These are phyloP conservation scores for Claviceps lovelessii DNA, from an alignment of 2,329 filamentous ascomycete genomes.

Conservation along the genomic window DNA sequence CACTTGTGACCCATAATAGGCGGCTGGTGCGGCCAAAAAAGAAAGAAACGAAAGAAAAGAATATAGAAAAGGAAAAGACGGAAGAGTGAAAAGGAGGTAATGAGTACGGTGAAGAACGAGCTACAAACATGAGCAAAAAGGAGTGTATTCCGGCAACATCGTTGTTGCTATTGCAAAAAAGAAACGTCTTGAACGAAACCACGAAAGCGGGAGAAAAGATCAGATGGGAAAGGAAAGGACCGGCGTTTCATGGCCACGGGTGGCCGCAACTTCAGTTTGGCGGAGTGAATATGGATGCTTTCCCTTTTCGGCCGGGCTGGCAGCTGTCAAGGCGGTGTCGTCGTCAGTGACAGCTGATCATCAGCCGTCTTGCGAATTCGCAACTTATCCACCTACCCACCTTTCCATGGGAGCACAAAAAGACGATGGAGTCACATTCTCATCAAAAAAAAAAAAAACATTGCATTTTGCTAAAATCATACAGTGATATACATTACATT, in stretches of 20 bases:
- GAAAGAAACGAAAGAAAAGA: neutral
- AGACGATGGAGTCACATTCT: neutral
- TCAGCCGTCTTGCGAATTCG: neutral
- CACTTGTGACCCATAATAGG: conserved; percentile 10
- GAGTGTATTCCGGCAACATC: neutral
- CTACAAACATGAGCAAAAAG: neutral
- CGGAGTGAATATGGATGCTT: neutral
- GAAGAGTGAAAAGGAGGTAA: neutral
- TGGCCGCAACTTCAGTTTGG: neutral
- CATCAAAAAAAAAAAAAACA: neutral
- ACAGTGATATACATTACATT: conserved; percentile 26
- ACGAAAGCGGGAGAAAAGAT: neutral
- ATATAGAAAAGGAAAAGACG: neutral
- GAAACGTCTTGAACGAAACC: neutral
- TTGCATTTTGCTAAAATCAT: conserved; percentile 13
- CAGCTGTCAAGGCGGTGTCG: neutral
- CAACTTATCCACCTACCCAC: neutral
- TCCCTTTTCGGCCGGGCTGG: neutral
- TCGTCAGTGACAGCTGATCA: neutral
- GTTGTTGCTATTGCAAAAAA: neutral
- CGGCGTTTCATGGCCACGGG: neutral
- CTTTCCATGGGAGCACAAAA: neutral
- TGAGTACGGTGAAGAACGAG: neutral
- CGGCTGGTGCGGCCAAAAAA: neutral
- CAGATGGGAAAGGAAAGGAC: neutral